Evolutionary conservation across 2,329 filamentous ascomycete species (phyloP).

Genomic region (Cordyceps farinosa): DNA sequence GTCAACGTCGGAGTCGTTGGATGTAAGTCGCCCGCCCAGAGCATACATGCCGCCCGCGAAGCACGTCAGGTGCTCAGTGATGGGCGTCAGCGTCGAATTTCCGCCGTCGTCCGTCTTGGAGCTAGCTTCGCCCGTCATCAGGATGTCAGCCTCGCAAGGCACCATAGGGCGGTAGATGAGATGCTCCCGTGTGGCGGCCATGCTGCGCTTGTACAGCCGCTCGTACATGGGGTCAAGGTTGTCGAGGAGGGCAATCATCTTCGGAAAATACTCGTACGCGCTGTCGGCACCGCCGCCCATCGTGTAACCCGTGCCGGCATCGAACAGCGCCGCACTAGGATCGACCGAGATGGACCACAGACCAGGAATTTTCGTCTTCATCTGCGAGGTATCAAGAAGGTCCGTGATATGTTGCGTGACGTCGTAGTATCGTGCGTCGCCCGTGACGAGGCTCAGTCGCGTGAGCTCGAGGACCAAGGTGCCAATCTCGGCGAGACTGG

Average conservation of each 20-base stretch:
- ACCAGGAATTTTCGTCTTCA: constrained; percentile 64
- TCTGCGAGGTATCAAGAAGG: constrained; percentile 62
- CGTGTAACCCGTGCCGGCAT: constrained; percentile 39
- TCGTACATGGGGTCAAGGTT: constrained; percentile 57
- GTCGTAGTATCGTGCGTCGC: constrained; percentile 68
- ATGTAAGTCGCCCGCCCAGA: constrained; percentile 57
- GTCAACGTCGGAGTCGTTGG: constrained; percentile 40
- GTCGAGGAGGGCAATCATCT: constrained; percentile 62
- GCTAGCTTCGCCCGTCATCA: constrained; percentile 50
- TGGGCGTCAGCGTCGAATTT: constrained; percentile 38
- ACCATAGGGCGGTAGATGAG: constrained; percentile 69
- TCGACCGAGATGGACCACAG: constrained; percentile 70
- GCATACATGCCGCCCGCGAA: constrained; percentile 64
- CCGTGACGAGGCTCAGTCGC: constrained; percentile 65
- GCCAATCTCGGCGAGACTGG: constrained; percentile 59
- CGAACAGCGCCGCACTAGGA: constrained; percentile 44
- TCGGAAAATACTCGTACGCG: constrained; percentile 58
- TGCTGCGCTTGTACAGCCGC: constrained; percentile 58
- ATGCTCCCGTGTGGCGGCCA: constrained; percentile 57
- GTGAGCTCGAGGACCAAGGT: constrained; percentile 71
- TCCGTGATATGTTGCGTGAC: constrained; percentile 68
- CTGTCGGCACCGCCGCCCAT: constrained; percentile 53
- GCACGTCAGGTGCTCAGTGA: constrained; percentile 56
- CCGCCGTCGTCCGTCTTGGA: neutral
- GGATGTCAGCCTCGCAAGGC: constrained; percentile 56